phyloP scores from a whole-genome alignment of 345 rosid genomes.

The Brassica napus region DNA sequence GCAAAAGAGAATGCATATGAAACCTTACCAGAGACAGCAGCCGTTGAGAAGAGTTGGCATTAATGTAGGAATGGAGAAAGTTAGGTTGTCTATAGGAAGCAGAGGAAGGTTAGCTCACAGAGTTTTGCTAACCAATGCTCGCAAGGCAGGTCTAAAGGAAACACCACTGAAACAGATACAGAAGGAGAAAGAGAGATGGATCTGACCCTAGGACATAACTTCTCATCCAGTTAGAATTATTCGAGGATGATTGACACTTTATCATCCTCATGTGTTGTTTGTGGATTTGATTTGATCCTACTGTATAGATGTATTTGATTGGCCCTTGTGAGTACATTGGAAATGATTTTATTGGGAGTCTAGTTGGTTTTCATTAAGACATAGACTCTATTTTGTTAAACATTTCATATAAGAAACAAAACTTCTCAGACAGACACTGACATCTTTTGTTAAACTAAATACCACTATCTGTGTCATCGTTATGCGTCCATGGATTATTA shows the following conservation, averaged over 20 bases:
- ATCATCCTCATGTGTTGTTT: slow-evolving; percentile 30
- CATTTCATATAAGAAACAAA: too few species aligned
- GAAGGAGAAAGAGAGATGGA: slow-evolving; percentile 74
- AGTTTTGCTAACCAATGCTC: slow-evolving; percentile 56
- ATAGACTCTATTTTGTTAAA: too few species aligned
- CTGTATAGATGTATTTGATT: slow-evolving; percentile 20
- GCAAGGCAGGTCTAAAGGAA: slow-evolving; percentile 60
- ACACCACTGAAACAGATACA: slow-evolving; percentile 55
- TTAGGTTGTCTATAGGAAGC: slow-evolving; percentile 82
- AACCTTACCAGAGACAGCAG: slow-evolving; percentile 58
- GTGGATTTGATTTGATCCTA: slow-evolving; percentile 30
- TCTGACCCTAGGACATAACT: slow-evolving; percentile 23
- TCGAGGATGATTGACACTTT: slow-evolving; percentile 33
- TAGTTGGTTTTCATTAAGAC: background rate
- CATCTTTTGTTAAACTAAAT: slow-evolving; percentile 1
- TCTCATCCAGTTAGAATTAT: slow-evolving; percentile 9
- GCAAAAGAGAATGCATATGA: slow-evolving; percentile 56
- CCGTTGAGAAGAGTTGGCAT: slow-evolving; percentile 71
- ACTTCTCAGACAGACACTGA: too few species aligned
- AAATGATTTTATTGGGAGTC: background rate
- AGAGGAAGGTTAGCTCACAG: slow-evolving; percentile 72
- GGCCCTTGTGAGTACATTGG: slow-evolving; percentile 4
- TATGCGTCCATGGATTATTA: slow-evolving; percentile 95
- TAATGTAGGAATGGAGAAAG: slow-evolving; percentile 82
- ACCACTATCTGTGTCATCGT: slow-evolving; percentile 93